Evolutionary conservation across 2,329 filamentous ascomycete genomes (phyloP), one percentile per base, ranked within the genome.

Genomic region (Dryadomyces quercus-mongolicae): DNA sequence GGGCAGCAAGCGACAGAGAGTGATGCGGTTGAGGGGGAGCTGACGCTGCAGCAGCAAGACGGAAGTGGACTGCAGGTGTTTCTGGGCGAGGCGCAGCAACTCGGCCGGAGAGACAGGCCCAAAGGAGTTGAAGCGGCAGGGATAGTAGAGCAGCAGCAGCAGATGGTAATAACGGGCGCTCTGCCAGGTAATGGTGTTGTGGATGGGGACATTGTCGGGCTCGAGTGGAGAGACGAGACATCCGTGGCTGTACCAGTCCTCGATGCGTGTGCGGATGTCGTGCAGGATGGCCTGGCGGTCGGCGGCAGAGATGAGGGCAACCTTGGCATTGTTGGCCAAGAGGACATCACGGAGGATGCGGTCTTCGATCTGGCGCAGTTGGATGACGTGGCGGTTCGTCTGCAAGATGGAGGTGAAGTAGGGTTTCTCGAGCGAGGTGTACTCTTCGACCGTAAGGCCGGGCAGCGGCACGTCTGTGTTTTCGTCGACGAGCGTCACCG

Each of bases 171-270:
- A 74, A 4, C 70, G 63, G 0, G 68, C 69, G 22, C 66, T 69
- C 16, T 72, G 54, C 71, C 71, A 74, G 2, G 70, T 69, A 43
- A 74, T 66, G 2, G 69, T 70, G 56, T 66, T 73, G 57, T 74
- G 72, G 20, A 74, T 71, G 16, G 71, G 68, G 3, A 73, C 62
- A 50, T 73, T 71, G 57, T 74, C 71, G 1, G 67, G 63, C 48
- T 73, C 70, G 5, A 47, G 47, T 13, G 52, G 69, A 5, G 69
- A 71, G 55, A 74, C 63, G 5, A 74, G 66, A 49, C 70, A 74
- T 1, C 71, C 72, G 36, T 67, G 69, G 55, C 67, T 72, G 56
- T 74, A 74, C 71, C 72, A 74, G 55, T 73, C 67, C 53, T 74
- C 71, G 20, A 74, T 72, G 25, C 70, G 65, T n/a, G 66, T 62